Base-by-base conservation (phyloP, 108 stramenopile genomes). In the Cyclotella distinguenda region DNA sequence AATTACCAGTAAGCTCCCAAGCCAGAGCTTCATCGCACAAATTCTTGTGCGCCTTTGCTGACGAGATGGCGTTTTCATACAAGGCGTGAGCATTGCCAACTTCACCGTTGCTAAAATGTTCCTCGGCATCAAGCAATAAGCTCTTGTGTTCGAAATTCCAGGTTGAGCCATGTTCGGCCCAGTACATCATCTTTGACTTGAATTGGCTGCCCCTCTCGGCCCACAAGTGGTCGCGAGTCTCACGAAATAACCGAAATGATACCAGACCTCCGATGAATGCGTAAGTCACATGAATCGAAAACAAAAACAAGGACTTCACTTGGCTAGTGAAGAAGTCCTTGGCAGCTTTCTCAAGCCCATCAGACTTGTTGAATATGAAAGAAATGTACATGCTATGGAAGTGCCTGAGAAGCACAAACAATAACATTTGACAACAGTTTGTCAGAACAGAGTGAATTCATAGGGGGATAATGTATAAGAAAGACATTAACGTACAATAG, bases 101-200 rank as follows among this genome's bases (percentile, higher is more conserved):
- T 27, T 73, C 44, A n/a, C 33, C 34, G 28, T 73, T 48, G 32
- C 59, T 36, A 30, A 60, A 73, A 7, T 31, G 27, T 18, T 68
- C 39, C 39, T 73, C 72, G 16, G 72, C 72, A 9, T 73, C 51
- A 6, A 73, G 33, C 18, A 73, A 42, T 16, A 43, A 57, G 2
- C 26, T 11, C 28, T 65, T 73, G 19, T 68, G 57, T 46, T 59
- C 44, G 57, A 68, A 73, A 34, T 73, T 73, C 56, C 43, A 45
- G 6, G 22, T 15, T 1, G 65, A 66, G 15, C 40, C 40, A 16
- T 19, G 32, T 23, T 51, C 49, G 21, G 18, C 39, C 68, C 68
- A 69, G 28, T 30, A 26, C 19, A 18, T 13, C 28, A 69, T 36
- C 49, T 15, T 46, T 3, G 21, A 21, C 19, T 69, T 59, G 36